Percentiles rank a stretch among this genome's conserved stretches.
Evolutionary conservation across 1,139 yeast genomes (phyloP).

Genomic region (Sugiyamaella japonica): DNA sequence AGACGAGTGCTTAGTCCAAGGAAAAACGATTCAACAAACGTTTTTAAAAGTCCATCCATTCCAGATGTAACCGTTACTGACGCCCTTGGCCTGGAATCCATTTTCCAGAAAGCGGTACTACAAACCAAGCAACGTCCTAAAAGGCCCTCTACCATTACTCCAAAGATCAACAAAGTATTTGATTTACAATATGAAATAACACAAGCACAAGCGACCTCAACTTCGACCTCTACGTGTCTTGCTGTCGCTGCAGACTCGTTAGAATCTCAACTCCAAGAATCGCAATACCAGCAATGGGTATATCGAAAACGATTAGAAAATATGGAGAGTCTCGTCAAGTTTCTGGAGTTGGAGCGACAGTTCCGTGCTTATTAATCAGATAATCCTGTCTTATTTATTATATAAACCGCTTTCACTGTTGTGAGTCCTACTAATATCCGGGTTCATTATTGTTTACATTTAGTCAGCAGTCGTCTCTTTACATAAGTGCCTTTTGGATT

Average conservation of each 20-base stretch:
- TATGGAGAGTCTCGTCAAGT: constrained; percentile 27
- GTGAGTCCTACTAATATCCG: no score
- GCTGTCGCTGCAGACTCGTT: background rate
- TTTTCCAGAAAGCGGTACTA: constrained; percentile 6
- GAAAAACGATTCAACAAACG: background rate
- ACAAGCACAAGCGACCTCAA: background rate
- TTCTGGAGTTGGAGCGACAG: constrained; percentile 30
- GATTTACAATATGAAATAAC: constrained; percentile 2
- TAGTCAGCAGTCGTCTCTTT: no score
- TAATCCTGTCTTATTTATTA: background rate
- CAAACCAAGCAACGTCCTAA: background rate
- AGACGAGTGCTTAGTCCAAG: constrained; percentile 10
- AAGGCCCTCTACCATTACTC: background rate
- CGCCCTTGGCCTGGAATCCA: constrained; percentile 4
- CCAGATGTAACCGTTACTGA: background rate
- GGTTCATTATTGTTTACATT: no score
- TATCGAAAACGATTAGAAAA: constrained; percentile 23
- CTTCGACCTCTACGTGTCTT: background rate
- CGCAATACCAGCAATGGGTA: constrained; percentile 25
- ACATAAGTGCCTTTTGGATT: no score
- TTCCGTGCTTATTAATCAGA: constrained; percentile 20
- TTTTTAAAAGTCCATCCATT: background rate
- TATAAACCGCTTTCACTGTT: background rate
- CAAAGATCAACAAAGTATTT: background rate
- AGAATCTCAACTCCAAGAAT: constrained; percentile 17